These are phyloP conservation scores for Fusarium devonianum DNA, from an alignment of 2,329 filamentous ascomycete species.

Conservation along the genomic window DNA sequence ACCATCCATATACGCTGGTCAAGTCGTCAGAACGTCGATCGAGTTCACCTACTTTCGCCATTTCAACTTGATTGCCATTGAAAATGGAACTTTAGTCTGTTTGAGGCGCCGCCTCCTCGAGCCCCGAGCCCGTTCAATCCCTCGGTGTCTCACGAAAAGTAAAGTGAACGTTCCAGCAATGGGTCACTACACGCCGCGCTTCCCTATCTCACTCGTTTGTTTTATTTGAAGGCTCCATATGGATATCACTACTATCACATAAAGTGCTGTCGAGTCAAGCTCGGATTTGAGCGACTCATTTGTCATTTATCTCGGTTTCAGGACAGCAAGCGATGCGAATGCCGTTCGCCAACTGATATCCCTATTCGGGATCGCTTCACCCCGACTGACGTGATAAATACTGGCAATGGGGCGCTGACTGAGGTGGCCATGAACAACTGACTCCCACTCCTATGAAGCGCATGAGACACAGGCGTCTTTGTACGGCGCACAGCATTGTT, in stretches of 20 bases:
- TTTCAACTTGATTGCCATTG: neutral
- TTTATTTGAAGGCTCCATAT: neutral
- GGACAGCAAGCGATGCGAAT: neutral
- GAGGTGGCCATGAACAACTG: too few relatives aligned
- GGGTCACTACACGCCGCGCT: neutral
- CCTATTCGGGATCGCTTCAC: constrained; percentile 30
- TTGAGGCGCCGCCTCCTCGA: neutral
- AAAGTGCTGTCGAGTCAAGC: neutral
- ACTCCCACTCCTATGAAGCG: too few relatives aligned
- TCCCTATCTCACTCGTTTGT: neutral
- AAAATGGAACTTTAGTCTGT: neutral
- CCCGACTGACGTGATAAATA: constrained; percentile 36
- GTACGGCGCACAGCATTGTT: neutral
- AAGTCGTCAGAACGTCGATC: too few relatives aligned
- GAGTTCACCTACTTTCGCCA: too few relatives aligned
- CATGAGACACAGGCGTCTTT: neutral
- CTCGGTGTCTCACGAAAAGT: neutral
- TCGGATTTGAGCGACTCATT: neutral
- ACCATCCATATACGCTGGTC: too few relatives aligned
- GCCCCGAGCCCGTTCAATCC: neutral
- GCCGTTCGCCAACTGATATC: constrained; percentile 1
- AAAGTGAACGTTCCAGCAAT: too few relatives aligned
- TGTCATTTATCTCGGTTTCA: constrained; percentile 12
- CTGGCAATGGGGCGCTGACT: too few relatives aligned
- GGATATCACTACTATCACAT: neutral